Evolutionary conservation across 1,139 yeast genomes (phyloP), one percentile per base, ranked within the genome.

Genomic region (Pichia sp.): DNA sequence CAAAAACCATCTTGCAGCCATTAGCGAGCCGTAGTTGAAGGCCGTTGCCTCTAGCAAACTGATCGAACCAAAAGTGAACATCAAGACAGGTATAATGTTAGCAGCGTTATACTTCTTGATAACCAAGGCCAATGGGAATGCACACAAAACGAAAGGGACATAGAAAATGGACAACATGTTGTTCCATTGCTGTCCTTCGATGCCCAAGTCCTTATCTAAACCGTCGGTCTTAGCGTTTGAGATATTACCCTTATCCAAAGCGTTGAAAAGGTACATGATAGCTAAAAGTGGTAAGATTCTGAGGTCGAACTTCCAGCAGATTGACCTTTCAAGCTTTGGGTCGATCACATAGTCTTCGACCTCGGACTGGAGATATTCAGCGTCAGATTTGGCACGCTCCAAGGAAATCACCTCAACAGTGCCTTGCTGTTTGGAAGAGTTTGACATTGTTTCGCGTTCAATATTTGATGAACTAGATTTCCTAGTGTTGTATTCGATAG

Each of bases 191-290:
- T 68, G 62, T 2, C 81, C 80, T 3, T 66, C 60, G 54, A 84
- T 71, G 1, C 74, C 71, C 54, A 82, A 67, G 59, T 82, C 87
- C 16, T 70, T 72, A 57, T 75, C 80, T 47, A 83, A 66, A 5
- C 84, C 84, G 54, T 81, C 85, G 31, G 82, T 73, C 59, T 83
- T 73, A 0, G 87, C 87, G 62, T 80, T 77, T 2, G 85, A 85
- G 61, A 83, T 80, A 63, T 81, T 81, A 59, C 81, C 79, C 61
- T 86, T 71, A 67, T 84, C 89, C 57, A 84, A 71, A 4, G 64
- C 55, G 41, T 58, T 58, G 55, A 61, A 62, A 23, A 62, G 47
- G 40, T 62, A 62, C 64, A 61, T 61, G 41, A 59, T n/a, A 4
- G 64, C 62, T 31, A 57, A 51, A 40, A 59, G 43, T 10, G 65